Conservation (phyloP, 306 rosid genomes). For the Purshia tridentata region DNA sequence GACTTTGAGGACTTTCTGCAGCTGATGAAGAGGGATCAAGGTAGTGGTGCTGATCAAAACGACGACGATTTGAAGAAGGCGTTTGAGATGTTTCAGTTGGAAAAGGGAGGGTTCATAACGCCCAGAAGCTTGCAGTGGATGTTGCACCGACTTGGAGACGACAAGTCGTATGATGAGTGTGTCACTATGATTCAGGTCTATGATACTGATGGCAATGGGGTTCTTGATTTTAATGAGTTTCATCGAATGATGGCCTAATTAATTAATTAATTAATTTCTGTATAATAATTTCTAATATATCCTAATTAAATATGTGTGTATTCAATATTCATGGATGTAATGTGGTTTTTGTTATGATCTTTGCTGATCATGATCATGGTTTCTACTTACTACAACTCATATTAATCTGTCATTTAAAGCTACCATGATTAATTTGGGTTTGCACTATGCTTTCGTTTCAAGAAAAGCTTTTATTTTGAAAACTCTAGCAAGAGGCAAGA, state of each 20-base stretch:
- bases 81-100: slow-evolving; percentile 71
- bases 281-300: background rate
- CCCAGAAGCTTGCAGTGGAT: slow-evolving; percentile 67
- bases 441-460: too few relatives aligned
- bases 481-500: too few relatives aligned
- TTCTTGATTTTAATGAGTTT: slow-evolving; percentile 69
- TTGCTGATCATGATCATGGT: too few relatives aligned
- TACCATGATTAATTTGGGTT: too few relatives aligned
- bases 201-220: slow-evolving; percentile 66
- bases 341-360: too few relatives aligned
- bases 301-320: background rate
- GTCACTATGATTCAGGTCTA: slow-evolving; percentile 58
- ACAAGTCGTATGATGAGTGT: slow-evolving; percentile 58
- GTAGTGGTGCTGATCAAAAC: slow-evolving; percentile 10
- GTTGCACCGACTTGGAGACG: slow-evolving; percentile 68
- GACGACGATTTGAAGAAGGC: slow-evolving; percentile 56
- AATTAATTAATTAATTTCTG: background rate
- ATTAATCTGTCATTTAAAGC: too few relatives aligned
- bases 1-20: slow-evolving; percentile 50
- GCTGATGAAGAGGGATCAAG: slow-evolving; percentile 43
- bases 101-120: slow-evolving; percentile 54
- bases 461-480: too few relatives aligned
- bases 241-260: slow-evolving; percentile 67
- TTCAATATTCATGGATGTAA: too few relatives aligned
- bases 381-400: too few relatives aligned